Evolutionary conservation across 2,329 filamentous ascomycete genomes (phyloP), one percentile per base, ranked within the genome.

Genomic region (Claviceps arundinis): DNA sequence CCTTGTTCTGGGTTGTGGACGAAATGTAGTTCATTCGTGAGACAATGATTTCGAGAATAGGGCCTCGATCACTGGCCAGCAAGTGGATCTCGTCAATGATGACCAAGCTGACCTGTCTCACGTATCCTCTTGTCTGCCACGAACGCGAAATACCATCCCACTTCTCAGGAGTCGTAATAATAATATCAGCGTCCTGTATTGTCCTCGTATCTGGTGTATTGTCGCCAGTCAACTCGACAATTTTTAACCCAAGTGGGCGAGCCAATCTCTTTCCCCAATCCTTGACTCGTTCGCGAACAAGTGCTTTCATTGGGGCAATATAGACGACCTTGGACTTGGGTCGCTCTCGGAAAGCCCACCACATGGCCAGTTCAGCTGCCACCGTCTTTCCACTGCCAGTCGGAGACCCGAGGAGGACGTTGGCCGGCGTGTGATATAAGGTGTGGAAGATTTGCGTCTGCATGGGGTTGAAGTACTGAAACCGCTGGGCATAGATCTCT

Each of bases 141-240:
- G 88, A 95, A 78, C 93, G 87, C 60, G 89, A 95, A 59, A 98
- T 97, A 79, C 94, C 94, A 65, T 98, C 94, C 93, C 93, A 98
- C 66, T 98, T 98, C 70, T 98, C 93, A n/a, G 93, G 94, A 0
- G 94, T 98, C 0, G 93, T 98, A 61, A 98, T 89, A 61, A 98
- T 98, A 56, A 98, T 89, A 65, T 98, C 93, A 3, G 93, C 93
- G 64, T 97, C 86, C 59, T 90, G 82, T 60, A 98, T 98, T 0
- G 91, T 96, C 49, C 89, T 79, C 0, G 93, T 98, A 64, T 98
- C 93, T 0, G 94, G 94, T 0, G 94, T 98, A 62, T 97, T 98
- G 71, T 98, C 93, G 73, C 75, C 90, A 13, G 94, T 98, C 72
- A 98, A 73, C 69, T 98, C 93, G 16, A 98, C 93, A 19, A 98